Base-by-base conservation (phyloP, 2,329 filamentous ascomycete species). In the Aureobasidium sp. region DNA sequence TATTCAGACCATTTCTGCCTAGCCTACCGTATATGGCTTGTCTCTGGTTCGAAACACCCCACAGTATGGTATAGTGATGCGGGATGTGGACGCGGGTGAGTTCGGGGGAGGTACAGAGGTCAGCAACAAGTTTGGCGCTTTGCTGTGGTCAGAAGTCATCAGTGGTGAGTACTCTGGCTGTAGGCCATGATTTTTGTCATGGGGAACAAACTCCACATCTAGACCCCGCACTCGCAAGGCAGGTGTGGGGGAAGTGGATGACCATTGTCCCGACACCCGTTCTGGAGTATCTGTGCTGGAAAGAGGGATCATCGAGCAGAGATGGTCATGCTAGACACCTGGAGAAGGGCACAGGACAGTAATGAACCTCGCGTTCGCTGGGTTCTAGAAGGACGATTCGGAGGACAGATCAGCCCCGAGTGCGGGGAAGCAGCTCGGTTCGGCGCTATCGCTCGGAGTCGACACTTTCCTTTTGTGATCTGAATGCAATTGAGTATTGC, bases 51-150 rank as follows among this genome's bases (percentile, higher is more conserved):
- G 36, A 41, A 23, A 53, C 36, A 27, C 36, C 36, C 20, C 36
- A 41, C 29, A 53, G 2, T 26, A 3, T 17, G 12, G 32, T 26
- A 13, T 27, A 20, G 20, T 41, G 36, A 1, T 41, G 26, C 50
- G 50, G 50, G 36, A 53, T 27, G 50, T 53, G 50, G 50, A 26
- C 50, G 17, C 50, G 50, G 50, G 36, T 23, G 50, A 53, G 50
- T 53, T 26, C 50, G 50, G 29, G 29, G 29, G 36, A 23, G 26
- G 34, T 12, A 41, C 12, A n/a, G 27, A 39, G 50, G 50, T 53
- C 50, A 53, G 36, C 50, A 39, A 29, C 7, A 53, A 20, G 26
- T 15, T 15, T 39, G 34, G 15, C 27, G 20, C 36, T 8, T n/a
- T 12, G 3, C 1, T 12, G 6, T 12, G 50, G 50, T 2, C 50